These are phyloP conservation scores for Colletotrichum lindemuthianum DNA, from an alignment of 2,329 filamentous ascomycete species.

Conservation along the genomic window DNA sequence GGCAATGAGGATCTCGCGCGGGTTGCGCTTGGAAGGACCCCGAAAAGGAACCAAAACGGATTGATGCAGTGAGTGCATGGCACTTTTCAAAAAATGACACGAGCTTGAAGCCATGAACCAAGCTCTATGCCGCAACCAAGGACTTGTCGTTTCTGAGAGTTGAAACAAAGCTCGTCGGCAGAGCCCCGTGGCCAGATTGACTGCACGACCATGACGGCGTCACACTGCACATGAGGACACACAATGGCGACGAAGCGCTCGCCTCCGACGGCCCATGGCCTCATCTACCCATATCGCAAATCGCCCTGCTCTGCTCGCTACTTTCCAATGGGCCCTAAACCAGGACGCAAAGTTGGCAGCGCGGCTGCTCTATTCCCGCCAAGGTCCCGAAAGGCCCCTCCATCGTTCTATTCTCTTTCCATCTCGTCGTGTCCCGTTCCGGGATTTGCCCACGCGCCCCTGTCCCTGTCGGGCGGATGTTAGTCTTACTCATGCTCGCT, in stretches of 20 bases:
- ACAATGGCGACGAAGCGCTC: conserved; percentile 20
- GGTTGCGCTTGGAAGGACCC: background rate
- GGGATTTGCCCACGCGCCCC: conserved; percentile 20
- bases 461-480: conserved; percentile 18
- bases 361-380: conserved; percentile 16
- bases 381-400: conserved; percentile 29
- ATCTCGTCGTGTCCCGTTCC: conserved; percentile 27
- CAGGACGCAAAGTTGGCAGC: conserved; percentile 1
- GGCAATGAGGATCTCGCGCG: background rate
- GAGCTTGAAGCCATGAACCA: conserved; percentile 9
- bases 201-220: conserved; percentile 19
- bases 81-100: conserved; percentile 2
- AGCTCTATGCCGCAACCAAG: conserved; percentile 5
- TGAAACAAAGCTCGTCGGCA: background rate
- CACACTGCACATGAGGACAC: background rate
- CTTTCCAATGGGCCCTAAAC: background rate
- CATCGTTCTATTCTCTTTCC: conserved; percentile 29
- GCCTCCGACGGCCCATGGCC: conserved; percentile 24
- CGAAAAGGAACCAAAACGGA: too few species aligned
- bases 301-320: conserved; percentile 1
- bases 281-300: conserved; percentile 7
- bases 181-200: conserved; percentile 4
- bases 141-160: background rate
- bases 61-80: background rate
- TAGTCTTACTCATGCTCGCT: background rate